Evolutionary conservation across 2,329 filamentous ascomycete genomes (phyloP).

Genomic region (Cladophialophora bantiana): DNA sequence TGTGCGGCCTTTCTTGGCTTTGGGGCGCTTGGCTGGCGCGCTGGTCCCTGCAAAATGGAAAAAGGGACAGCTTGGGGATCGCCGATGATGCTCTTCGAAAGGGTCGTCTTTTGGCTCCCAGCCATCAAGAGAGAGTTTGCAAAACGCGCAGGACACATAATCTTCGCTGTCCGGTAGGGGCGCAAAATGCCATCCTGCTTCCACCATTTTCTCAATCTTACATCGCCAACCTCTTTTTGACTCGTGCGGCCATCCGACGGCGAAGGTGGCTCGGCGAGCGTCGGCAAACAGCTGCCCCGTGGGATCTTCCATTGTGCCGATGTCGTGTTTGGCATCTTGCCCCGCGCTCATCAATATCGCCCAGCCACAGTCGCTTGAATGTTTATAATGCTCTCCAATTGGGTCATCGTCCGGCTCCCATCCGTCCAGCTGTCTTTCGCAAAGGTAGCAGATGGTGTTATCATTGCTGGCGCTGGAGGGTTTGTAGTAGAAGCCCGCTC

Average conservation of each 20-base stretch:
- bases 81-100: conserved; percentile 83
- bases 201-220: conserved; percentile 88
- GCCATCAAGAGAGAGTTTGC: conserved; percentile 84
- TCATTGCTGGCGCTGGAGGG: conserved; percentile 78
- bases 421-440: conserved; percentile 81
- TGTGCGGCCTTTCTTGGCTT: conserved; percentile 61
- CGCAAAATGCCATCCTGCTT: conserved; percentile 93
- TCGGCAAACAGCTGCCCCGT: conserved; percentile 72
- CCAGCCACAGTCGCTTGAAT: conserved; percentile 85
- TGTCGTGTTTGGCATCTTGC: conserved; percentile 67
- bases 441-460: conserved; percentile 90
- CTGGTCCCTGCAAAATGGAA: conserved; percentile 71
- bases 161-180: conserved; percentile 84
- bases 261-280: conserved; percentile 83
- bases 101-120: conserved; percentile 96
- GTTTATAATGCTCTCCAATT: conserved; percentile 81
- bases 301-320: conserved; percentile 73
- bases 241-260: conserved; percentile 87
- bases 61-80: conserved; percentile 81
- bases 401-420: conserved; percentile 91
- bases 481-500: conserved; percentile 88
- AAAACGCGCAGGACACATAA: conserved; percentile 90
- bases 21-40: conserved; percentile 62
- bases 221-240: conserved; percentile 86
- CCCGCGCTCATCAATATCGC: conserved; percentile 72